Percentiles rank a stretch among this genome's conserved stretches.
These are phyloP conservation scores for Geosmithia morbida DNA, from an alignment of 2,329 filamentous ascomycete genomes.

Conservation along the genomic window DNA sequence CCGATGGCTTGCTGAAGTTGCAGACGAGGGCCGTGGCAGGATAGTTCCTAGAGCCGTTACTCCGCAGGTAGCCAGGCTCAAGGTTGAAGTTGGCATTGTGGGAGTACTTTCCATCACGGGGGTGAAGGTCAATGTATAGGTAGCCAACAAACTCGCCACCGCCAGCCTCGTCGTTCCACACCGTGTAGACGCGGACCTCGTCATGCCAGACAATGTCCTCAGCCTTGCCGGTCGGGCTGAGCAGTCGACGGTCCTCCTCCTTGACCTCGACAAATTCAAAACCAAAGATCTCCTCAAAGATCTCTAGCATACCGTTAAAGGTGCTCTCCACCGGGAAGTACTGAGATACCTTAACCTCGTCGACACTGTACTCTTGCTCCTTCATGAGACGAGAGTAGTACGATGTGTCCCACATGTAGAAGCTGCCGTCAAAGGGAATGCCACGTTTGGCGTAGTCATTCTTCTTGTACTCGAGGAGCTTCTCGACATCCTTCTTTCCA, in stretches of 20 bases:
- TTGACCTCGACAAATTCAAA: conserved; percentile 63
- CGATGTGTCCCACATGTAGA: conserved; percentile 72
- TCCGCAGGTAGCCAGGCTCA: conserved; percentile 53
- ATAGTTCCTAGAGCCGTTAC: conserved; percentile 57
- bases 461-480: conserved; percentile 63
- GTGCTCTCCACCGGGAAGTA: conserved; percentile 70
- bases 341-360: conserved; percentile 67
- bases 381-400: conserved; percentile 73
- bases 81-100: conserved; percentile 79
- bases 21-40: conserved; percentile 70
- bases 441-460: conserved; percentile 47
- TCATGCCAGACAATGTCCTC: conserved; percentile 69
- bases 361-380: conserved; percentile 66
- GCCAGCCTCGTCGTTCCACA: conserved; percentile 64
- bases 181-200: conserved; percentile 69
- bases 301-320: conserved; percentile 64
- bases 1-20: conserved; percentile 72
- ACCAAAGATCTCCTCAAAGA: conserved; percentile 73
- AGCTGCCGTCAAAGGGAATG: conserved; percentile 47
- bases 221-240: conserved; percentile 53
- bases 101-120: conserved; percentile 68
- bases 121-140: conserved; percentile 70
- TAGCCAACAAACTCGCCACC: conserved; percentile 66
- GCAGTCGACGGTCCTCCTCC: conserved; percentile 45
- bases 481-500: conserved; percentile 54